A percentile compares a stretch with the other conserved stretches of the same genome.
phyloP scores from a whole-genome alignment of 805 yeast genomes.

The Candida jianshihensis region DNA sequence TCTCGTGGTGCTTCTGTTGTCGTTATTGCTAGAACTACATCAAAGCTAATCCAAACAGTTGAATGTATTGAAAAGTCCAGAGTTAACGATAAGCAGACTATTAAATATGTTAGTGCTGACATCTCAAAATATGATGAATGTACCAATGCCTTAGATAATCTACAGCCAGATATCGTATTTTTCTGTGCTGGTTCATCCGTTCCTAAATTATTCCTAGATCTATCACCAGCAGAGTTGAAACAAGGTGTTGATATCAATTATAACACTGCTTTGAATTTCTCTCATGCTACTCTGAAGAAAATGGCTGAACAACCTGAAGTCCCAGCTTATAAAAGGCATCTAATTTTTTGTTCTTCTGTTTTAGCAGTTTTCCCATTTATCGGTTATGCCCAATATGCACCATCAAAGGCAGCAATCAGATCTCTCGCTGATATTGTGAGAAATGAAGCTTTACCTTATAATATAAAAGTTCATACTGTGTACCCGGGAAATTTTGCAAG shows the following conservation, averaged over 20 bases:
- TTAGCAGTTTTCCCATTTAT: constrained; percentile 81
- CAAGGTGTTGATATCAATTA: constrained; percentile 66
- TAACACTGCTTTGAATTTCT: constrained; percentile 59
- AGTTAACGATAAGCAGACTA: constrained; percentile 17
- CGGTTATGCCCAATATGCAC: constrained; percentile 89
- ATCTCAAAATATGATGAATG: constrained; percentile 49
- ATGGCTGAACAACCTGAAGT: constrained; percentile 18
- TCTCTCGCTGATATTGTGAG: constrained; percentile 70
- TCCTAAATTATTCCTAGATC: constrained; percentile 72
- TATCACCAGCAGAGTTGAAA: constrained; percentile 49
- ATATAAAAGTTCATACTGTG: constrained; percentile 64
- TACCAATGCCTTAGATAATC: constrained; percentile 33
- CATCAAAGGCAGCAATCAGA: constrained; percentile 76
- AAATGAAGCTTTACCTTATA: constrained; percentile 69
- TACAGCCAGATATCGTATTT: constrained; percentile 62
- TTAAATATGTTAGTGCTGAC: constrained; percentile 51
- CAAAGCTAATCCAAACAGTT: constrained; percentile 47
- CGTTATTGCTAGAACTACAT: constrained; percentile 70
- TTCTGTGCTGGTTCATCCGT: constrained; percentile 86
- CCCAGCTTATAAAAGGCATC: constrained; percentile 35
- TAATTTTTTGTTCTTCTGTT: constrained; percentile 66
- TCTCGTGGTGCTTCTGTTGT: constrained; percentile 55
- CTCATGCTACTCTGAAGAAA: constrained; percentile 55
- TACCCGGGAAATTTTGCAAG: constrained; percentile 87
- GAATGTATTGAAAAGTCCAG: constrained; percentile 31